These are phyloP conservation scores for Orbilia javanica DNA, from an alignment of 2,329 filamentous ascomycete genomes.

Conservation along the genomic window DNA sequence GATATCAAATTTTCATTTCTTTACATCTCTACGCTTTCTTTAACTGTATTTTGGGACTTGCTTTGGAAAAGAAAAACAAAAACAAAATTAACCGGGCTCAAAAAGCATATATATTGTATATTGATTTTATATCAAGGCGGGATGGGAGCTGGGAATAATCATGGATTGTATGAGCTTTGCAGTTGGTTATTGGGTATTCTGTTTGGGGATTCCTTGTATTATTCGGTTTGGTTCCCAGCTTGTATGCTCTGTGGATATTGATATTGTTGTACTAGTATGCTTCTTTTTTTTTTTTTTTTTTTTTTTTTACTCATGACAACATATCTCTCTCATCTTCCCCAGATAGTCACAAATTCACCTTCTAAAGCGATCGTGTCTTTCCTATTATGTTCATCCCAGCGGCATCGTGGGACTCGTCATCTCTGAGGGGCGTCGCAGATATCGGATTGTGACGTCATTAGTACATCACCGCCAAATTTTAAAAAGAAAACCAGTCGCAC, in stretches of 20 bases:
- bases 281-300: background rate
- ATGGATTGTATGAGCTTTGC: background rate
- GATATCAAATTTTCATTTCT: background rate
- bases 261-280: conserved; percentile 23
- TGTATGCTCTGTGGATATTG: conserved; percentile 20
- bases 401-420: background rate
- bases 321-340: background rate
- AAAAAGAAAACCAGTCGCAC: conserved; percentile 9
- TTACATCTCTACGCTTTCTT: conserved; percentile 6
- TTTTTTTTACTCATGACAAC: too few relatives aligned
- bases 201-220: conserved; percentile 22
- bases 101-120: conserved; percentile 39
- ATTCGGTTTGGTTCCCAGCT: background rate
- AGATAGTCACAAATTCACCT: background rate
- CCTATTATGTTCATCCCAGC: background rate
- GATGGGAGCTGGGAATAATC: conserved; percentile 42
- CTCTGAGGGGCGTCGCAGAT: too few relatives aligned
- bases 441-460: conserved; percentile 41
- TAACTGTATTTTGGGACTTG: conserved; percentile 15
- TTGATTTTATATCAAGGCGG: conserved; percentile 36
- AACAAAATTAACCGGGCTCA: conserved; percentile 7
- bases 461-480: conserved; percentile 40
- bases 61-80: background rate
- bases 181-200: background rate
- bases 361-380: background rate